phyloP scores from a whole-genome alignment of 2,329 filamentous ascomycete genomes.

The Cordyceps tenuipes region DNA sequence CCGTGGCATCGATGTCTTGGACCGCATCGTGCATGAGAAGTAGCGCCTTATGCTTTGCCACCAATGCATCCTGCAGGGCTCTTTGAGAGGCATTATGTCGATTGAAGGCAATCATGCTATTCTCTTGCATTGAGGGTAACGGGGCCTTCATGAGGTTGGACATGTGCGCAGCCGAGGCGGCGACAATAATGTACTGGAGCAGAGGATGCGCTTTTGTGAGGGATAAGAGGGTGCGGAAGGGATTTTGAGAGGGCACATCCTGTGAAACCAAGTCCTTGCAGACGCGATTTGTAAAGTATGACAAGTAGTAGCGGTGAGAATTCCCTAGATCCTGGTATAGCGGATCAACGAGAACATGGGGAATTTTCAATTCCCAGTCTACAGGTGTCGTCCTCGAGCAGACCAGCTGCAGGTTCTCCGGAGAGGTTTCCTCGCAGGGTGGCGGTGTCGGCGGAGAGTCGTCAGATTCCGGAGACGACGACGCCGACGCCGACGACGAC shows the following conservation, averaged over 20 bases:
- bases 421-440: background rate
- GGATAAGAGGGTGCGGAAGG: conserved; percentile 37
- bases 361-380: conserved; percentile 19
- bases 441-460: background rate
- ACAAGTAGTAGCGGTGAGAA: conserved; percentile 33
- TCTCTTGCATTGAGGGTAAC: conserved; percentile 17
- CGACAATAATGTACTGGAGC: conserved; percentile 39
- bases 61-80: conserved; percentile 35
- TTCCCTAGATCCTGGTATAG: conserved; percentile 45
- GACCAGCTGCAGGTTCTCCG: conserved; percentile 21
- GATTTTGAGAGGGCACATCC: conserved; percentile 36
- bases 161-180: conserved; percentile 40
- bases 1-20: conserved; percentile 27
- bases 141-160: conserved; percentile 32
- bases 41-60: conserved; percentile 38
- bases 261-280: conserved; percentile 45
- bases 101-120: conserved; percentile 5
- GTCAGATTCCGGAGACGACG: background rate
- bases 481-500: background rate
- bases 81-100: conserved; percentile 18
- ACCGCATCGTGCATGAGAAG: conserved; percentile 33
- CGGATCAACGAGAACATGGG: conserved; percentile 35
- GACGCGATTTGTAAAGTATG: conserved; percentile 38
- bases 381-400: conserved; percentile 15
- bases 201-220: conserved; percentile 33